Conservation (phyloP, 225 moss, liverwort and hornwort species). For the Pseudoscleropodium purum region DNA sequence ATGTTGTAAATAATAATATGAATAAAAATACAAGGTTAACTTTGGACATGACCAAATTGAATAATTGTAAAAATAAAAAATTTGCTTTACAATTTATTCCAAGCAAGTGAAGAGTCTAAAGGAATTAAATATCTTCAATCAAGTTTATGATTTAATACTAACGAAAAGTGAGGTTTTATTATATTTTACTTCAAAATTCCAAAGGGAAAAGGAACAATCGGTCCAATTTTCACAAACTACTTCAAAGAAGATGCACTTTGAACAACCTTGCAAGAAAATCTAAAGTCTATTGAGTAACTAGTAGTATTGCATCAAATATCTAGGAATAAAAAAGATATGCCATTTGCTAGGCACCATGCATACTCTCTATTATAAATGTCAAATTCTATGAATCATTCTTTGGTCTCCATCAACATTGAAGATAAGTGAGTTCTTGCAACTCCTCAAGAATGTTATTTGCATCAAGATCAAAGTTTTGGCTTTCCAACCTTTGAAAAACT, state of each 20-base stretch:
- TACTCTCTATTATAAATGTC: neutral
- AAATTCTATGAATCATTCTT: neutral
- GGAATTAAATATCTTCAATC: neutral
- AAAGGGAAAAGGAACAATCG: too few species aligned
- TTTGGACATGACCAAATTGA: too few species aligned
- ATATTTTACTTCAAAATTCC: too few species aligned
- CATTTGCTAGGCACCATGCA: neutral
- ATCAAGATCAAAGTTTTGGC: slow-evolving; percentile 6
- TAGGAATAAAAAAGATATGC: neutral
- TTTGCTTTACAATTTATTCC: too few species aligned
- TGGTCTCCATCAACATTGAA: neutral
- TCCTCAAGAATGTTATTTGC: neutral
- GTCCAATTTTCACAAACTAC: too few species aligned
- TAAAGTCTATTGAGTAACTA: neutral
- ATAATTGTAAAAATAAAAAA: too few species aligned
- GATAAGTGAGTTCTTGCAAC: neutral
- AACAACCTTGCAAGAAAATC: neutral
- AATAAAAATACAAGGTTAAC: too few species aligned
- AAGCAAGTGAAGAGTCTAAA: too few species aligned
- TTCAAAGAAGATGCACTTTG: too few species aligned
- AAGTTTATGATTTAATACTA: too few species aligned
- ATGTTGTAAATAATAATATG: too few species aligned
- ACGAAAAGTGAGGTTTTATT: too few species aligned
- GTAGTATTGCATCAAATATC: neutral
- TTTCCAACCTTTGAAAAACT: slow-evolving; percentile 67